Evolutionary conservation across 2,329 filamentous ascomycete species (phyloP), one percentile per base, ranked within the genome.

Genomic region (Colletotrichum tropicale): DNA sequence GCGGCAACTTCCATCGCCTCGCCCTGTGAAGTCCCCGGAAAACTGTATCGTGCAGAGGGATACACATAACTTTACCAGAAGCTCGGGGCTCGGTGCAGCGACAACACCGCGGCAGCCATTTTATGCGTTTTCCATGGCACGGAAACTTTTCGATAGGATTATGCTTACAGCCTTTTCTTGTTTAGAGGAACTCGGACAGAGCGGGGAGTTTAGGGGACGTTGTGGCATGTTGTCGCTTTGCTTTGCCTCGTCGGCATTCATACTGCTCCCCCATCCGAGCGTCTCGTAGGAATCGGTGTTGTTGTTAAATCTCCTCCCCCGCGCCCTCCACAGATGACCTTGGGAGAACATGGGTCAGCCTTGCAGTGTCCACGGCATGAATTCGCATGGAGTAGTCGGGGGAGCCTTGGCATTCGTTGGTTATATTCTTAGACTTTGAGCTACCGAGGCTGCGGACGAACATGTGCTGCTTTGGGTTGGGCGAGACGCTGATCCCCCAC

Each of bases 381-480:
- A 24, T 67, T 67, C 24, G 43, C 18, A 55, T n/a, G 6, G 26
- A 61, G 18, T 60, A 9, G 18, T 60, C 16, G 55, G 24, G 55
- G 55, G 55, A 26, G n/a, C 52, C 52, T 26, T 56, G 52, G 21
- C 24, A 21, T 24, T 24, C 26, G 30, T 13, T 28, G n/a, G 24
- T 16, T 24, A 38, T 43, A 34, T 24, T 52, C 55, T 30, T 32
- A 52, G 21, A 32, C 6, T 60, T n/a, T 48, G 24, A 13, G 66
- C 9, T 62, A 70, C 56, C 67, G 56, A 62, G 67, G 67, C 67
- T 58, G 56, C 67, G 56, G 67, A 70, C 67, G 67, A 70, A 70
- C 56, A 52, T 34, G 36, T 70, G 67, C 56, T 38, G 32, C 61
- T 64, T 38, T 28, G n/a, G 43, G n/a, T 48, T 48, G 32, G 34